phyloP scores from a whole-genome alignment of 2,329 filamentous ascomycete genomes.

The Allantophomopsis lycopodina region DNA sequence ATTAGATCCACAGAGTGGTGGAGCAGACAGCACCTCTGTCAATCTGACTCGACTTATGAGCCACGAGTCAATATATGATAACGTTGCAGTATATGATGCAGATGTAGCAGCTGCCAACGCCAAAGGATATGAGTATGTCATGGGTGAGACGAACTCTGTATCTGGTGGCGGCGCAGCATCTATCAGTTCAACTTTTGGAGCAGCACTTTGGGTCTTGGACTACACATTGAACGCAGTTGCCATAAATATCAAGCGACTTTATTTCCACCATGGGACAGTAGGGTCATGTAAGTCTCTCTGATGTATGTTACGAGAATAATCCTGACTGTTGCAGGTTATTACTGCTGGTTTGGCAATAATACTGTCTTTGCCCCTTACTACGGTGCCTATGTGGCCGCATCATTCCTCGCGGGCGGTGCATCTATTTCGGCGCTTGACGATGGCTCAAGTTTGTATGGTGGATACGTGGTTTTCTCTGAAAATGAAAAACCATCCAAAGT shows the following conservation, averaged over 20 bases:
- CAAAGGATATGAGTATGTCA: conserved; percentile 13
- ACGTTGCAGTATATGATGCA: conserved; percentile 8
- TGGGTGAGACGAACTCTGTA: conserved; percentile 16
- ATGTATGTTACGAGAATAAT: too few relatives aligned
- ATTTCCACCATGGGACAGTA: conserved; percentile 16
- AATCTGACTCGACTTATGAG: conserved; percentile 10
- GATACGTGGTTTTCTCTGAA: conserved; percentile 11
- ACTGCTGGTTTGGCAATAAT: conserved; percentile 16
- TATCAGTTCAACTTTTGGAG: conserved; percentile 14
- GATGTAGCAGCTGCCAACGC: conserved; percentile 10
- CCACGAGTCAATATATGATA: conserved; percentile 11
- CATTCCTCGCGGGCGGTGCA: conserved; percentile 10
- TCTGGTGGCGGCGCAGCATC: conserved; percentile 12
- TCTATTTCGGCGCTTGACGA: conserved; percentile 11
- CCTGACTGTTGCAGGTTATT: conserved; percentile 3
- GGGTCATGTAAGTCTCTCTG: conserved; percentile 4
- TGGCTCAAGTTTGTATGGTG: conserved; percentile 8
- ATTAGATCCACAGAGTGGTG: too few relatives aligned
- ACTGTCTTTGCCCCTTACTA: conserved; percentile 15
- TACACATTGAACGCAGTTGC: conserved; percentile 9
- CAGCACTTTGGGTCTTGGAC: conserved; percentile 14
- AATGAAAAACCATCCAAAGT: conserved; percentile 5
- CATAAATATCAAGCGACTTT: conserved; percentile 10
- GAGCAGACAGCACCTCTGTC: neutral
- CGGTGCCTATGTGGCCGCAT: conserved; percentile 12